These are phyloP conservation scores for Cladosporium sp. DNA, from an alignment of 2,329 filamentous ascomycete genomes.

Conservation along the genomic window DNA sequence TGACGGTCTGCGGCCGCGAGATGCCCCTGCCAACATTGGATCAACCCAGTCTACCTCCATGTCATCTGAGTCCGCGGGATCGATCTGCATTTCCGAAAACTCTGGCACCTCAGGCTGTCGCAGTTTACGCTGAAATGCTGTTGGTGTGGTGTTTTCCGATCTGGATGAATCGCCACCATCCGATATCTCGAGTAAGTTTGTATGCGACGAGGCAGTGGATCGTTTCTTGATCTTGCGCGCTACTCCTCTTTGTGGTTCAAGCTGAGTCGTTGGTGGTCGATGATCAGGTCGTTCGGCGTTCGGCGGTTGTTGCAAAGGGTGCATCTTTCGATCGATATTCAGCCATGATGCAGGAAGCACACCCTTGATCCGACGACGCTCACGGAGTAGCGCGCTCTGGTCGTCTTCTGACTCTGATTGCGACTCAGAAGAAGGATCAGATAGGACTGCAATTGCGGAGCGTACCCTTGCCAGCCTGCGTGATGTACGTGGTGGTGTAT, in stretches of 20 bases:
- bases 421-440: constrained; percentile 14
- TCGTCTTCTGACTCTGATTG: constrained; percentile 28
- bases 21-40: constrained; percentile 31
- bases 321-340: constrained; percentile 39
- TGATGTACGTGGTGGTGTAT: constrained; percentile 1
- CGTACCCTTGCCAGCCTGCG: constrained; percentile 4
- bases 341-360: constrained; percentile 49
- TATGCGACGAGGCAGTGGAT: neutral
- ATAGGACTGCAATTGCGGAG: constrained; percentile 10
- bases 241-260: constrained; percentile 25
- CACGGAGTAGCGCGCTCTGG: constrained; percentile 30
- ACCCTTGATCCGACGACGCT: constrained; percentile 41
- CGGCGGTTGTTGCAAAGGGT: constrained; percentile 2
- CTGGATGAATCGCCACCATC: neutral
- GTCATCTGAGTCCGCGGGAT: constrained; percentile 24
- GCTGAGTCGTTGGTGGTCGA: constrained; percentile 16
- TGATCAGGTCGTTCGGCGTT: neutral
- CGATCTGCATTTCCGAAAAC: constrained; percentile 12
- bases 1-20: constrained; percentile 14
- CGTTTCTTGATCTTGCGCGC: constrained; percentile 16
- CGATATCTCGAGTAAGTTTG: constrained; percentile 2
- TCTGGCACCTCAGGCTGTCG: neutral
- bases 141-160: neutral
- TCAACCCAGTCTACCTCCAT: constrained; percentile 46
- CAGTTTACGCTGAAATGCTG: neutral